Percentiles rank a stretch among this genome's conserved stretches.
These are phyloP conservation scores for Blastobotrys serpentis DNA, from an alignment of 1,139 yeast genomes.

Conservation along the genomic window DNA sequence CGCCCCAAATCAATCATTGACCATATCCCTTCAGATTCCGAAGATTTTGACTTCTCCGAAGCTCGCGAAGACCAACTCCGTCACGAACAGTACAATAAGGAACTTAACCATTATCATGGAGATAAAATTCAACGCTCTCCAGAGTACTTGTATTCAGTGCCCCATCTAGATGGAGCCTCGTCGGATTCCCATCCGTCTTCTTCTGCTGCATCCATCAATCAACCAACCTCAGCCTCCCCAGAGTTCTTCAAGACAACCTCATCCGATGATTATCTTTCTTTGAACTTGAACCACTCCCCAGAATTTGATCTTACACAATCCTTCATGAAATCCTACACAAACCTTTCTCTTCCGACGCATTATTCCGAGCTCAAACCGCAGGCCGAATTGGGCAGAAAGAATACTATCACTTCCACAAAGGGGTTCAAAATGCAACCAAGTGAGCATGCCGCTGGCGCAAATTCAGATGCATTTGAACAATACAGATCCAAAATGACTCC, in stretches of 20 bases:
- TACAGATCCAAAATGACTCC: slow-evolving; percentile 3
- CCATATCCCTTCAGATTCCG: not conserved
- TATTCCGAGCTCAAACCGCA: slow-evolving; percentile 12
- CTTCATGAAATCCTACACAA: slow-evolving; percentile 14
- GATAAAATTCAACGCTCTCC: not conserved
- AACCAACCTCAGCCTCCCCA: not conserved
- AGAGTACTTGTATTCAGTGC: slow-evolving; percentile 2
- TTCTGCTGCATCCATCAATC: slow-evolving; percentile 3
- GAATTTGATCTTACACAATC: slow-evolving; percentile 6
- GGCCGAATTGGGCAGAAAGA: slow-evolving; percentile 25
- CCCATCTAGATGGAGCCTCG: slow-evolving; percentile 5
- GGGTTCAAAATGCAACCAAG: slow-evolving; percentile 7
- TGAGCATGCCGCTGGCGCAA: not conserved
- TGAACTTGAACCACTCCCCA: slow-evolving; percentile 5
- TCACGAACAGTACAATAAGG: not conserved
- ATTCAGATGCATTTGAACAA: not conserved
- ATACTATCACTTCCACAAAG: slow-evolving; percentile 29
- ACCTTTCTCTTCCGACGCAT: slow-evolving; percentile 8
- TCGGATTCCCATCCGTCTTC: not conserved
- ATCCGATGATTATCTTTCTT: slow-evolving; percentile 2
- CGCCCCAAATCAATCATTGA: not conserved
- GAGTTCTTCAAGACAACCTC: not conserved
- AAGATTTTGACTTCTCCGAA: slow-evolving; percentile 8
- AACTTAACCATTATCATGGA: no score
- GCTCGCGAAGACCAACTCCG: not conserved